A percentile compares a stretch with the other conserved stretches of the same genome.
Evolutionary conservation across 306 rosid genomes (phyloP).

Genomic region (Glycyrrhiza uralensis): DNA sequence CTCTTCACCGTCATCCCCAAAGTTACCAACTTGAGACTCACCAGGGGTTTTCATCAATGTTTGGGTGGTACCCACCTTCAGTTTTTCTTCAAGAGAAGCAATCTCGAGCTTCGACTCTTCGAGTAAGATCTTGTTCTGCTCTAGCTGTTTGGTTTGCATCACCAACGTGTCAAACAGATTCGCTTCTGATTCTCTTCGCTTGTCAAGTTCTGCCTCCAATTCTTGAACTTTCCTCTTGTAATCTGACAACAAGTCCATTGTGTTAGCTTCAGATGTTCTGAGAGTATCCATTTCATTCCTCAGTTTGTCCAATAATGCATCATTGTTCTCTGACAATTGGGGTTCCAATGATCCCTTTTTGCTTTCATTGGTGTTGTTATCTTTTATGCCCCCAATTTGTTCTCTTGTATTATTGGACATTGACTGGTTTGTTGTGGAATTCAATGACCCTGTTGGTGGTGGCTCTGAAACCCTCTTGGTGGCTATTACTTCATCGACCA

Average conservation of each 20-base stretch:
- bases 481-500: conserved; percentile 26
- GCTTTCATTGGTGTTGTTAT: conserved; percentile 23
- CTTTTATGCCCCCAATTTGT: background rate
- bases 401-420: background rate
- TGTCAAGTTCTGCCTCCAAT: conserved; percentile 44
- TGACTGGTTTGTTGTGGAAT: conserved; percentile 3
- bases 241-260: conserved; percentile 21
- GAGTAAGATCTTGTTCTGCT: conserved; percentile 46
- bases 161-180: conserved; percentile 53
- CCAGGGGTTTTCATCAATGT: background rate
- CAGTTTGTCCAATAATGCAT: background rate
- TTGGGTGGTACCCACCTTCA: conserved; percentile 1
- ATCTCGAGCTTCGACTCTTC: conserved; percentile 62
- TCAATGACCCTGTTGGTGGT: background rate
- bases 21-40: conserved; percentile 10
- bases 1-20: background rate
- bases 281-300: conserved; percentile 24
- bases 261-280: conserved; percentile 39
- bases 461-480: background rate
- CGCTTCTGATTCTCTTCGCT: conserved; percentile 51
- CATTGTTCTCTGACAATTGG: conserved; percentile 28
- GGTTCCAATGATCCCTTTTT: conserved; percentile 24
- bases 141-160: conserved; percentile 59
- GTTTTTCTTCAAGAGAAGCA: conserved; percentile 36
- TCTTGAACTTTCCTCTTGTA: conserved; percentile 38